phyloP scores from a whole-genome alignment of 495 filamentous ascomycete genomes.

The Aspergillus taichungensis region DNA sequence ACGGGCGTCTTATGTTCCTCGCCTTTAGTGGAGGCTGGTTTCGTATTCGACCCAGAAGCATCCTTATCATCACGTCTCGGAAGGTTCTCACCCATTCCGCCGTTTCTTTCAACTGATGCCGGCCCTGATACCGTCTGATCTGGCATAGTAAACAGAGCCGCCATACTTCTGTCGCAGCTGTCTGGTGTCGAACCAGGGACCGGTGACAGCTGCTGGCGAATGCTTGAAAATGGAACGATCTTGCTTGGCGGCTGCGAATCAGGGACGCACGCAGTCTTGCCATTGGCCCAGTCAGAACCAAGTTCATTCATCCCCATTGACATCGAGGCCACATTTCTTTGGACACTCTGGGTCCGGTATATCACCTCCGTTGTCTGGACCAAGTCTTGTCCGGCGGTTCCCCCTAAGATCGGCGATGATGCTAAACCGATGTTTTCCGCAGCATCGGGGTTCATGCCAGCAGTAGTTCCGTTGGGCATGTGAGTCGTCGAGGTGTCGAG shows the following conservation, averaged over 20 bases:
- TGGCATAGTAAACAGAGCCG: slow-evolving; percentile 22
- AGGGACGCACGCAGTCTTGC: background rate
- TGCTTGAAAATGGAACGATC: slow-evolving; percentile 23
- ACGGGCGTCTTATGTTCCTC: background rate
- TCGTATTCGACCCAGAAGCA: background rate
- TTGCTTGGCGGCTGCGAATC: background rate
- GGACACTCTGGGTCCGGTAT: slow-evolving; percentile 8
- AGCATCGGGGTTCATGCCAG: background rate
- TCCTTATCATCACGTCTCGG: background rate
- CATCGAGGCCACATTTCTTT: slow-evolving; percentile 1
- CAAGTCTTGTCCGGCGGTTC: background rate
- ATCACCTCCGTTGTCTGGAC: slow-evolving; percentile 12
- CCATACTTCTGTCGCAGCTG: slow-evolving; percentile 21
- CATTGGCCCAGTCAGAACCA: background rate
- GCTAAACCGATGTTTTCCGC: background rate
- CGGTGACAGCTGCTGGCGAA: slow-evolving; percentile 11
- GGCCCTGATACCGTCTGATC: slow-evolving; percentile 1
- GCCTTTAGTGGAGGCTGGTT: background rate
- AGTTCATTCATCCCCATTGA: background rate
- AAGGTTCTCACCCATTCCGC: background rate
- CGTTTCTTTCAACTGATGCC: no score
- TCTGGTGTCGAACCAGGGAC: slow-evolving; percentile 6
- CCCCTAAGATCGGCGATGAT: background rate
- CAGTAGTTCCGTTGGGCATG: background rate
- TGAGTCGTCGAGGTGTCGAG: no score